Evolutionary conservation across 2,329 filamentous ascomycete species (phyloP).

Genomic region (Rhynchosporium agropyri): DNA sequence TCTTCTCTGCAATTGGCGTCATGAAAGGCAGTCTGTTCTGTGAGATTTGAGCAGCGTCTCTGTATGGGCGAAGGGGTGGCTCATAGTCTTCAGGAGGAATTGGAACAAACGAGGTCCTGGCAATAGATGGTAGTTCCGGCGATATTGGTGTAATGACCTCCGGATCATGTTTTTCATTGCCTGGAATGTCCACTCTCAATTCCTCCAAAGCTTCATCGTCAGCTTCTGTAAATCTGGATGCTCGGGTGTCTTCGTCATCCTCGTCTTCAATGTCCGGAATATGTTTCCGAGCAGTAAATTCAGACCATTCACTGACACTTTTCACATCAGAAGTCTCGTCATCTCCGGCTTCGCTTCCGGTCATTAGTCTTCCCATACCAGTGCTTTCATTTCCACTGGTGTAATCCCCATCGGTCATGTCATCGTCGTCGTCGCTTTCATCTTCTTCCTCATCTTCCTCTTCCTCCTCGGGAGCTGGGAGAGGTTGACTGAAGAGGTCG

Average conservation of each 20-base stretch:
- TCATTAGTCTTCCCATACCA: slow-evolving; percentile 71
- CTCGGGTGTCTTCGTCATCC: slow-evolving; percentile 46
- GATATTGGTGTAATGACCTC: slow-evolving; percentile 52
- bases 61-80: slow-evolving; percentile 75
- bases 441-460: slow-evolving; percentile 50
- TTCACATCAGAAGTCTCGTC: slow-evolving; percentile 61
- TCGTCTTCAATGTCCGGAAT: slow-evolving; percentile 53
- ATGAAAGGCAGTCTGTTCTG: slow-evolving; percentile 96
- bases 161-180: slow-evolving; percentile 46
- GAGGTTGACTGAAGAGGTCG: slow-evolving; percentile 90
- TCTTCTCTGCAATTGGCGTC: slow-evolving; percentile 97
- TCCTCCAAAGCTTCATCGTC: slow-evolving; percentile 42
- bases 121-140: slow-evolving; percentile 43
- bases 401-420: slow-evolving; percentile 71
- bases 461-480: slow-evolving; percentile 48
- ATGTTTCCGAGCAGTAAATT: slow-evolving; percentile 76
- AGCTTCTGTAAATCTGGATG: slow-evolving; percentile 48
- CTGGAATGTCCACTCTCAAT: slow-evolving; percentile 41
- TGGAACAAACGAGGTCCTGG: slow-evolving; percentile 71
- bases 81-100: slow-evolving; percentile 86
- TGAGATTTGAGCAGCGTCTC: slow-evolving; percentile 76
- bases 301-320: slow-evolving; percentile 83
- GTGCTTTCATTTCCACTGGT: slow-evolving; percentile 87
- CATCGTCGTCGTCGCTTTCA: slow-evolving; percentile 64
- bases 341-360: slow-evolving; percentile 66